Percentiles rank a stretch among this genome's conserved stretches.
Evolutionary conservation across 2,329 filamentous ascomycete species (phyloP).

Genomic region (Xylaria sp.): DNA sequence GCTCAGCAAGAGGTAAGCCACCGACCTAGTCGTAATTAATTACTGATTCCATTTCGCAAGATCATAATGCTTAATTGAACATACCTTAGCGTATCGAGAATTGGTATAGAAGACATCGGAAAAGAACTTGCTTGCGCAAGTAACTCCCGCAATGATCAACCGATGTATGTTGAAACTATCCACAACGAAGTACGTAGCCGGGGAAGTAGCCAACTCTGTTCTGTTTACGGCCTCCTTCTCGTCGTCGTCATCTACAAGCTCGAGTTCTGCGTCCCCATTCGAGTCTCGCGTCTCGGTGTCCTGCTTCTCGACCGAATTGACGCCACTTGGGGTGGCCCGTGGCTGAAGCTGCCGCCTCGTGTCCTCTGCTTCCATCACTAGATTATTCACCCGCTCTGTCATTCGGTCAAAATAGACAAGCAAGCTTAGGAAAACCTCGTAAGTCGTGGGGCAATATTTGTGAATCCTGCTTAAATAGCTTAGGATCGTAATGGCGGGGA

Average conservation of each 20-base stretch:
- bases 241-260: constrained; percentile 59
- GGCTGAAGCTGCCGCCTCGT: constrained; percentile 53
- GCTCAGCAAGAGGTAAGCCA: constrained; percentile 86
- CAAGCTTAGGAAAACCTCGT: constrained; percentile 95
- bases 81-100: constrained; percentile 97
- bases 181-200: constrained; percentile 82
- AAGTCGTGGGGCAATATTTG: constrained; percentile 98
- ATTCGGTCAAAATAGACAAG: constrained; percentile 98
- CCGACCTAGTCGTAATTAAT: constrained; percentile 74
- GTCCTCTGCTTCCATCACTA: constrained; percentile 75
- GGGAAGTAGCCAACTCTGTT: constrained; percentile 46
- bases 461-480: constrained; percentile 97
- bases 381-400: constrained; percentile 93
- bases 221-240: constrained; percentile 27
- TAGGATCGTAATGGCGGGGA: constrained; percentile 94
- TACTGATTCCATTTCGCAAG: constrained; percentile 13
- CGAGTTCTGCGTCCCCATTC: constrained; percentile 56
- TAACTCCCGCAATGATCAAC: constrained; percentile 94
- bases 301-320: constrained; percentile 10
- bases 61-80: constrained; percentile 41
- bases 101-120: constrained; percentile 99
- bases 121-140: constrained; percentile 99
- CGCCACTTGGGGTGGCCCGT: constrained; percentile 23
- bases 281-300: constrained; percentile 53
- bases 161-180: constrained; percentile 99